Conservation (phyloP, 805 yeast species). For the Metschnikowia anglica region DNA sequence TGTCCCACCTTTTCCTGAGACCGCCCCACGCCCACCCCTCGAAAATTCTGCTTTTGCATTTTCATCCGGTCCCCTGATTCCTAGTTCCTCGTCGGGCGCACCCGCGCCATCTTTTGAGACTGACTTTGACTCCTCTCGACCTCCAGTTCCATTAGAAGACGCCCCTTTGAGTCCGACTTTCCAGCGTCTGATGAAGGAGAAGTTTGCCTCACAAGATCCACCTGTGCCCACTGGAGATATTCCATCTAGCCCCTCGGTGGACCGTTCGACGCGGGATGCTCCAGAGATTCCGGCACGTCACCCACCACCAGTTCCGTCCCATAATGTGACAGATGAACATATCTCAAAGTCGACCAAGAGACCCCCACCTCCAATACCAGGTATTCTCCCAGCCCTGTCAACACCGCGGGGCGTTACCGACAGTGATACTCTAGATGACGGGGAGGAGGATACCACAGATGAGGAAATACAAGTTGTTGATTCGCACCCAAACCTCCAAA, state of each 20-base stretch:
- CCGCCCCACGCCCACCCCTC: constrained; percentile 13
- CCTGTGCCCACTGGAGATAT: constrained; percentile 16
- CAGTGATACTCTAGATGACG: not conserved
- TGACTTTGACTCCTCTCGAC: constrained; percentile 8
- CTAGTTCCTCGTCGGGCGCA: not conserved
- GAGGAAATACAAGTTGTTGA: constrained; percentile 12
- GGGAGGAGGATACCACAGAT: constrained; percentile 16
- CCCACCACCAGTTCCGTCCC: not conserved
- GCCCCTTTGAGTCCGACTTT: constrained; percentile 12
- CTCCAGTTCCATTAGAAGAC: constrained; percentile 18
- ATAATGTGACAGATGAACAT: not conserved
- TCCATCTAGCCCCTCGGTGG: not conserved
- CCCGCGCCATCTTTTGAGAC: constrained; percentile 15
- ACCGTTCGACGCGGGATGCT: not conserved
- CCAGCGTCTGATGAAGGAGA: constrained; percentile 4
- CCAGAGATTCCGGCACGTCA: constrained; percentile 12
- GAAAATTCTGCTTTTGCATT: not conserved
- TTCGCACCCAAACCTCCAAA: constrained; percentile 2
- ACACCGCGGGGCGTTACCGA: not conserved
- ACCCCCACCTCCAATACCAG: constrained; percentile 13
- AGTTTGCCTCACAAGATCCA: constrained; percentile 1
- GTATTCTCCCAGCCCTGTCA: constrained; percentile 2
- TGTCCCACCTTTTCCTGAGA: not conserved
- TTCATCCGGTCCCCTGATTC: constrained; percentile 19
- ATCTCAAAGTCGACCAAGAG: constrained; percentile 12